A percentile compares a stretch with the other conserved stretches of the same genome.
Conservation (phyloP, 2,329 filamentous ascomycete species). For the Grosmannia huntii region DNA sequence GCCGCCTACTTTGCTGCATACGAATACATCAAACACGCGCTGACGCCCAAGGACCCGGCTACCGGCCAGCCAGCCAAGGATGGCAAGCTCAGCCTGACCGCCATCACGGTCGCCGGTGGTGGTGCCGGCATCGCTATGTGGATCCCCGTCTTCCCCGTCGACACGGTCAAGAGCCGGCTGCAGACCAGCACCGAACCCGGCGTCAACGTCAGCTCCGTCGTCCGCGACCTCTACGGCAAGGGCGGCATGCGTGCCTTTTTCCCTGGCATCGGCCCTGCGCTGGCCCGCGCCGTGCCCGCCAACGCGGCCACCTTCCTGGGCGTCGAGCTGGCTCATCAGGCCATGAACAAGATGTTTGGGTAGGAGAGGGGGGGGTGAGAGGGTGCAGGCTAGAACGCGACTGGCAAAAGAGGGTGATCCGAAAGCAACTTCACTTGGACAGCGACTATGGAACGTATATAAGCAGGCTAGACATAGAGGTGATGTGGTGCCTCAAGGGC, state of each 20-base stretch:
- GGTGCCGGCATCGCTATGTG: conserved; percentile 96
- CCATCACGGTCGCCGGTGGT: conserved; percentile 76
- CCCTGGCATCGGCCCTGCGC: conserved; percentile 85
- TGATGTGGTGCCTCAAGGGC: no score
- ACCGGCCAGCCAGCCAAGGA: conserved; percentile 48
- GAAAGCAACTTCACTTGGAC: no score
- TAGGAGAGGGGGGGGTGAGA: conserved; percentile 12
- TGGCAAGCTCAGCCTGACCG: conserved; percentile 67
- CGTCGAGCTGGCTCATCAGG: conserved; percentile 71
- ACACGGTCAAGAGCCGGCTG: conserved; percentile 88
- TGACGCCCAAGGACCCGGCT: conserved; percentile 70
- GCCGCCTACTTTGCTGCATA: conserved; percentile 97
- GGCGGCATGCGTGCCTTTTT: conserved; percentile 91
- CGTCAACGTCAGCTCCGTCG: conserved; percentile 65
- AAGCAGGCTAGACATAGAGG: neutral
- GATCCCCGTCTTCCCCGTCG: conserved; percentile 96
- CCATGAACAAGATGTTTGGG: conserved; percentile 64
- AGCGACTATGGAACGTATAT: no score
- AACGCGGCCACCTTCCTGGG: conserved; percentile 92
- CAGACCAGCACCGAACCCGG: conserved; percentile 75
- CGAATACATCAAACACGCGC: conserved; percentile 79
- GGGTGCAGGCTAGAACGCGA: no score
- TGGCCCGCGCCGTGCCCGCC: conserved; percentile 85
- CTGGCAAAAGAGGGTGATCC: no score
- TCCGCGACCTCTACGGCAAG: conserved; percentile 68